Conservation (phyloP, 345 rosid species). For the Brassica carinata region DNA sequence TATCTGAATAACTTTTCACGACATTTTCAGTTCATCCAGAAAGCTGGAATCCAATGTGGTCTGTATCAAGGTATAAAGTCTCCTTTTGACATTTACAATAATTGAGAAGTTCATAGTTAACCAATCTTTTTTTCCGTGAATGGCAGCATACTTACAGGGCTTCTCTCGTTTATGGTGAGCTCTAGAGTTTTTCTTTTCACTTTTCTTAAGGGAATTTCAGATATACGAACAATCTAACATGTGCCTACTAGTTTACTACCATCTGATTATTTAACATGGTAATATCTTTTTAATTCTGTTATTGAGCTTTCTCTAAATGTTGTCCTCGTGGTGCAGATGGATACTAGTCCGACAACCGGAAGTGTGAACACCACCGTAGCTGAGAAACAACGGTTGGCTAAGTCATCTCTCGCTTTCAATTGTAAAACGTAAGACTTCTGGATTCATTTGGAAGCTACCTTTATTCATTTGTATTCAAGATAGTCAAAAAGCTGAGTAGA, state of each 20-base stretch:
- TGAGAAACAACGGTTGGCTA: conserved; percentile 90
- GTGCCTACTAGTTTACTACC: conserved; percentile 3
- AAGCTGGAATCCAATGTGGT: conserved; percentile 99
- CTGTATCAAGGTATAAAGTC: conserved; percentile 78
- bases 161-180: conserved; percentile 97
- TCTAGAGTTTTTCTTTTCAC: background rate
- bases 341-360: conserved; percentile 96
- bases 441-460: background rate
- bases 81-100: background rate
- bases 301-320: conserved; percentile 5
- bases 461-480: background rate
- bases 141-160: conserved; percentile 99
- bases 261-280: background rate
- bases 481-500: background rate
- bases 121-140: background rate
- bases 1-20: conserved; percentile 25
- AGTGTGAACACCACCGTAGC: conserved; percentile 76
- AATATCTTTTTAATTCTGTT: background rate
- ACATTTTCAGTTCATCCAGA: conserved; percentile 89
- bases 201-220: background rate
- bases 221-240: background rate
- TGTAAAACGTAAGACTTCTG: conserved; percentile 69
- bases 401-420: conserved; percentile 89
- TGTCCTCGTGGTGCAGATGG: conserved; percentile 62
- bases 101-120: background rate